Base-by-base conservation (phyloP, 1,284 basidiomycete species). In the Marasmius fiardii region DNA sequence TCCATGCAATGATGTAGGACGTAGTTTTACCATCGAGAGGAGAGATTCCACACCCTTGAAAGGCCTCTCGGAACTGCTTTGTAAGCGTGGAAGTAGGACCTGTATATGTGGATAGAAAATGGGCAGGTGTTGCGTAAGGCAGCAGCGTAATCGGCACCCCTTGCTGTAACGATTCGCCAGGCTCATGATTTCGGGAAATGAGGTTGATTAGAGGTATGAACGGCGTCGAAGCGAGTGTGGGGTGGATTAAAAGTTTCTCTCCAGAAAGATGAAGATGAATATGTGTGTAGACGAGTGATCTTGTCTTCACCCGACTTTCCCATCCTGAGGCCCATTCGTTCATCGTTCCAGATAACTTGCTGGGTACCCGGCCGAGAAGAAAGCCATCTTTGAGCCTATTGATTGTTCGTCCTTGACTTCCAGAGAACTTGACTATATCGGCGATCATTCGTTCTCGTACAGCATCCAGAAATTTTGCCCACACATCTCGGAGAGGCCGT, bases 61-160 rank as follows among this genome's bases (percentile, higher is more conserved):
- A 74, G 5, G 82, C 80, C 12, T 80, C 74, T 24, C 79, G 73
- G 55, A 91, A 91, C 61, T 86, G 85, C 18, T 74, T 71, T 2
- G 77, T 75, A n/a, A 91, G 72, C 2, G 77, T 78, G 10, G 80
- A 74, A 2, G 81, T 80, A 14, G 88, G 83, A 16, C 88, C 88
- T 8, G 73, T 71, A 64, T 90, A 90, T 11, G 73, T 71, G 16
- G 81, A 77, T 33, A 90, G 72, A 61, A 80, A 88, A 66, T 85
- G 90, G 1, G 89, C 89, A 4, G 89, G 88, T 1, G 80, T 83
- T 21, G 80, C 85, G 60, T 85, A 78, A 1, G 89, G 88, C 23
- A 90, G 73, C 4, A 91, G 72, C 8, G 74, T 76, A 43, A 91
- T 82, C 4, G 87, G 87, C 14, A 81, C 77, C 18, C 88, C 87